A percentile compares a stretch with the other conserved stretches of the same genome.
Evolutionary conservation across 177 flowering plant genomes (phyloP).

Genomic region (Vitis hybrid): DNA sequence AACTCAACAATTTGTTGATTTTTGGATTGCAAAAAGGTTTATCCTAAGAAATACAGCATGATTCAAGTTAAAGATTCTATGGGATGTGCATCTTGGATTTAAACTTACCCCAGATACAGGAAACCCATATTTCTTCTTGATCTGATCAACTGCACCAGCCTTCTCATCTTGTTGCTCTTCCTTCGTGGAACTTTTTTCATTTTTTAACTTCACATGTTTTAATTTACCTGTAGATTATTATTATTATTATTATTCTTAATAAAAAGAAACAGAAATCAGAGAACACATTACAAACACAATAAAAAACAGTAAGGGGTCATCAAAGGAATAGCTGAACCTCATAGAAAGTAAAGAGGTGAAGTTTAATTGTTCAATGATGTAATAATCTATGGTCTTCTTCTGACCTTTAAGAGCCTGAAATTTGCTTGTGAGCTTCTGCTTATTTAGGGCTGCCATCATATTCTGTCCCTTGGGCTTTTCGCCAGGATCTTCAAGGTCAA

Average conservation of each 20-base stretch:
- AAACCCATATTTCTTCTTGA: slow-evolving; percentile 88
- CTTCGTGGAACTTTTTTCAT: slow-evolving; percentile 42
- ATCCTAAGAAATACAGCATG: too few relatives aligned
- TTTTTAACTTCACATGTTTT: slow-evolving; percentile 55
- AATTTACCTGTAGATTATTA: slow-evolving; percentile 53
- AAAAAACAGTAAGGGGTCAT: too few relatives aligned
- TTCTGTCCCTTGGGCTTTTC: slow-evolving; percentile 67
- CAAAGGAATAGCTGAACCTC: too few relatives aligned
- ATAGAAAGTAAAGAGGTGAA: not conserved
- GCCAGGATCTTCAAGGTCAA: slow-evolving; percentile 63
- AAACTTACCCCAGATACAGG: slow-evolving; percentile 54
- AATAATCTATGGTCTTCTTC: slow-evolving; percentile 6
- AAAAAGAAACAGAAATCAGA: too few relatives aligned
- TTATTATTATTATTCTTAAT: too few relatives aligned
- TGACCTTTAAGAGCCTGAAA: slow-evolving; percentile 77
- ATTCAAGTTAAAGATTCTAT: not conserved
- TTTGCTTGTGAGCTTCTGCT: slow-evolving; percentile 58
- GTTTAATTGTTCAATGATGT: not conserved
- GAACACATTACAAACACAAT: too few relatives aligned
- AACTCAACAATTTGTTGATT: too few relatives aligned
- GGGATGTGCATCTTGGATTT: not conserved
- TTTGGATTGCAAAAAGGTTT: too few relatives aligned
- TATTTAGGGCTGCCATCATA: slow-evolving; percentile 54
- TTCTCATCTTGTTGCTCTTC: slow-evolving; percentile 60
- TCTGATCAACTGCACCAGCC: slow-evolving; percentile 62